These are phyloP conservation scores for Vitis hybrid DNA, from an alignment of 177 flowering plant species.

Conservation along the genomic window DNA sequence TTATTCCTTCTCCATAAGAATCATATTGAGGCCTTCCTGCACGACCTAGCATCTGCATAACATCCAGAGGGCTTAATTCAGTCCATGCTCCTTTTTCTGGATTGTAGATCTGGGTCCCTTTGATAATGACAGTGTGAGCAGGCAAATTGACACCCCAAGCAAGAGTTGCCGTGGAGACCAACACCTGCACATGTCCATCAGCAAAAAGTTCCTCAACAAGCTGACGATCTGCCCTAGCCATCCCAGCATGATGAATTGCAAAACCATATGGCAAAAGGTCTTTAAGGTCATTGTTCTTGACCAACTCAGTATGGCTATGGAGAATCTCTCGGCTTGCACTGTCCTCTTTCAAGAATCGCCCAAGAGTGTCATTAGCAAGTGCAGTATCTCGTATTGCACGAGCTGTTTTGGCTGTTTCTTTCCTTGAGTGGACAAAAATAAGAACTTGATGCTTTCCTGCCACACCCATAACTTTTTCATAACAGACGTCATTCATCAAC, in stretches of 20 bases:
- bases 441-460: constrained; percentile 96
- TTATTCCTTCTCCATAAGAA: constrained; percentile 89
- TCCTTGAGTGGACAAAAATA: constrained; percentile 95
- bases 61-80: constrained; percentile 93
- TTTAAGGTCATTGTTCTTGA: constrained; percentile 89
- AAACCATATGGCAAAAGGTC: constrained; percentile 93
- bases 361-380: constrained; percentile 84
- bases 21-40: constrained; percentile 99
- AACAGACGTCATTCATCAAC: constrained; percentile 95
- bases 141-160: constrained; percentile 99
- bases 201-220: constrained; percentile 88
- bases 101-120: constrained; percentile 95
- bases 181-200: constrained; percentile 82
- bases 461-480: constrained; percentile 82
- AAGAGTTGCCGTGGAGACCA: constrained; percentile 96
- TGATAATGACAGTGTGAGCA: constrained; percentile 93
- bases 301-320: constrained; percentile 65
- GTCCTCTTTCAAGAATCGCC: constrained; percentile 85
- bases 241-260: constrained; percentile 97
- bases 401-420: constrained; percentile 95
- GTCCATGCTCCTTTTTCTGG: constrained; percentile 99
- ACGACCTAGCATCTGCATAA: constrained; percentile 99
- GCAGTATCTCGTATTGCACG: constrained; percentile 88
- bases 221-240: constrained; percentile 78
- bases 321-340: constrained; percentile 92